phyloP scores from a whole-genome alignment of 2,329 filamentous ascomycete species.

The Phaeosphaeriaceae sp. region DNA sequence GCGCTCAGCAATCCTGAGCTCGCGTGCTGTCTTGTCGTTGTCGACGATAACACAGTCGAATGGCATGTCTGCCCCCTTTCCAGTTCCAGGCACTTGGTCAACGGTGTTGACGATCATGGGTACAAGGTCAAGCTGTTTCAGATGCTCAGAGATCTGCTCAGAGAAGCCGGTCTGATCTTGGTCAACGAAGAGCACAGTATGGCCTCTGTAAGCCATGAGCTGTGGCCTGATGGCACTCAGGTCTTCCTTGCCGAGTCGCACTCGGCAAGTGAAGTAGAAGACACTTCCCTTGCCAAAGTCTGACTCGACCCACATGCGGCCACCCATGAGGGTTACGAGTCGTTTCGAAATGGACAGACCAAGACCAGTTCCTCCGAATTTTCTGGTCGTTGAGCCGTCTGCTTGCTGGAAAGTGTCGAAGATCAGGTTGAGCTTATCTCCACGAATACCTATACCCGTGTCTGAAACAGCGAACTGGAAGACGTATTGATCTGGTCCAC shows the following conservation, averaged over 20 bases:
- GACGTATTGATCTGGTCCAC: slow-evolving; percentile 79
- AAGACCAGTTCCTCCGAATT: slow-evolving; percentile 93
- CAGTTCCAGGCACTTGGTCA: slow-evolving; percentile 67
- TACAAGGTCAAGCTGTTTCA: slow-evolving; percentile 78
- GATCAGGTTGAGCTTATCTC: slow-evolving; percentile 94
- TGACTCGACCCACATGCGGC: slow-evolving; percentile 95
- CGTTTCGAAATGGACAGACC: slow-evolving; percentile 95
- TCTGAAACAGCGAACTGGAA: slow-evolving; percentile 96
- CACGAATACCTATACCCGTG: slow-evolving; percentile 94
- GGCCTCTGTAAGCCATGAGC: slow-evolving; percentile 87
- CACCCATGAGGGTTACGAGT: slow-evolving; percentile 94
- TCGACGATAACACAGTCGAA: slow-evolving; percentile 98
- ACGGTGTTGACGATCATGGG: slow-evolving; percentile 86
- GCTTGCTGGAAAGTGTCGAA: slow-evolving; percentile 99
- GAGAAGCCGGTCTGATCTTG: slow-evolving; percentile 83
- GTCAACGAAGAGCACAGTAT: slow-evolving; percentile 93
- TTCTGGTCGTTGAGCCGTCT: slow-evolving; percentile 93
- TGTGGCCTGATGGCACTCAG: slow-evolving; percentile 80
- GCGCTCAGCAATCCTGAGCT: slow-evolving; percentile 84
- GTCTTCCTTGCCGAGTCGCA: slow-evolving; percentile 83
- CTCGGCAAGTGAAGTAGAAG: slow-evolving; percentile 95
- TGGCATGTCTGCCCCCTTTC: slow-evolving; percentile 60
- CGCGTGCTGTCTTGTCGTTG: slow-evolving; percentile 87
- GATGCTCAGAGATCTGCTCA: slow-evolving; percentile 78
- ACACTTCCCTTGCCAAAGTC: slow-evolving; percentile 89